phyloP scores from a whole-genome alignment of 257 asterid species.

The Petunia axillaris region DNA sequence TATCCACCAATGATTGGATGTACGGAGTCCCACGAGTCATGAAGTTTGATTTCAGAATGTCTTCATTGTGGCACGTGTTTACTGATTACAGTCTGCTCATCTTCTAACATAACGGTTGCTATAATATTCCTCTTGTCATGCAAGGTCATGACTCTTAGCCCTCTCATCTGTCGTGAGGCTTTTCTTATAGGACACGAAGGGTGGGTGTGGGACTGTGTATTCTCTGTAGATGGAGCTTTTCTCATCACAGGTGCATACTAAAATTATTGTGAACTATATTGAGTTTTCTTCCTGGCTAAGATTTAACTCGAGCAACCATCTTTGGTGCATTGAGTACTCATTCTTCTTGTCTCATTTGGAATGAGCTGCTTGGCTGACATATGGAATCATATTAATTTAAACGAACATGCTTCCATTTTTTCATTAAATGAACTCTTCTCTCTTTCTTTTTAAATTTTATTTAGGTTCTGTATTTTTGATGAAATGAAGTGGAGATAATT shows the following conservation, averaged over 20 bases:
- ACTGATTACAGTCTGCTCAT: no score
- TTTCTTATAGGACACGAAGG: constrained; percentile 75
- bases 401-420: background rate
- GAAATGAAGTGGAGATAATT: no score
- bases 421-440: background rate
- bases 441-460: background rate
- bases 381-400: background rate
- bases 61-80: no score
- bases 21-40: no score
- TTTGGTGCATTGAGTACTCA: constrained; percentile 5
- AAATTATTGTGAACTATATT: background rate
- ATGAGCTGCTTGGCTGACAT: background rate
- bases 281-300: background rate
- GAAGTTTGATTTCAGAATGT: no score
- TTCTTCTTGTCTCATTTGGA: constrained; percentile 5
- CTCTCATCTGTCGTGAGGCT: no score
- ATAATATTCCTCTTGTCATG: no score
- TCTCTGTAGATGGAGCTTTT: constrained; percentile 94
- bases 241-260: constrained; percentile 73
- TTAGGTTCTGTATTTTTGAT: background rate
- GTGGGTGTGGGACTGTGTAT: constrained; percentile 99
- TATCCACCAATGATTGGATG: no score
- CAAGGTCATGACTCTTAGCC: no score
- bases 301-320: background rate
- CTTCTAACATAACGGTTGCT: no score